These are phyloP conservation scores for Cutaneotrichosporon sp. DNA, from an alignment of 1,284 basidiomycete genomes.

Conservation along the genomic window DNA sequence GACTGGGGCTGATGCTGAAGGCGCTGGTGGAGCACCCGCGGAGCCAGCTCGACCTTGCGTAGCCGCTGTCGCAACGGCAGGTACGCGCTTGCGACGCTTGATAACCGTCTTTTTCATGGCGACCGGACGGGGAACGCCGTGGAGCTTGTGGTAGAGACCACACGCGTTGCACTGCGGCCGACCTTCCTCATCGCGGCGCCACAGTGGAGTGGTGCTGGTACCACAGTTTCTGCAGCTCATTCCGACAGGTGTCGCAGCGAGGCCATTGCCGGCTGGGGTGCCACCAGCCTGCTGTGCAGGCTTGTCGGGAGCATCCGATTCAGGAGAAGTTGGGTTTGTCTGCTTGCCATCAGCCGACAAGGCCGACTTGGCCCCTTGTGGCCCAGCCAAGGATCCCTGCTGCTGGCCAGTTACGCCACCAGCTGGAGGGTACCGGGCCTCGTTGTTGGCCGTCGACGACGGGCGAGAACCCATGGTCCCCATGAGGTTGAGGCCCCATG, in stretches of 20 bases:
- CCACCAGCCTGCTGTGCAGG: conserved; percentile 3
- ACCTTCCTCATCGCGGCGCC: conserved; percentile 89
- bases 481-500: conserved; percentile 29
- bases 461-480: conserved; percentile 2
- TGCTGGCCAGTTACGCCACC: background rate
- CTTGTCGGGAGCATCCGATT: conserved; percentile 24
- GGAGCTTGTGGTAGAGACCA: conserved; percentile 95
- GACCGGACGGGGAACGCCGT: conserved; percentile 93
- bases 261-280: conserved; percentile 35
- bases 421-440: conserved; percentile 5
- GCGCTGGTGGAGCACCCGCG: conserved; percentile 17
- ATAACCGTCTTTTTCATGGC: conserved; percentile 99
- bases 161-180: conserved; percentile 76
- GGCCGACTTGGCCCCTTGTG: background rate
- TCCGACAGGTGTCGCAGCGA: conserved; percentile 62
- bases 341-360: conserved; percentile 4
- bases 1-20: background rate
- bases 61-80: conserved; percentile 59
- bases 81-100: conserved; percentile 93
- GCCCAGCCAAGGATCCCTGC: background rate
- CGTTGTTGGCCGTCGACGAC: conserved; percentile 5
- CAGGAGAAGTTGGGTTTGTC: conserved; percentile 18
- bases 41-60: conserved; percentile 20
- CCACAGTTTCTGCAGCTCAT: conserved; percentile 89
- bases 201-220: conserved; percentile 89